Conservation (phyloP, 371 early-diverging fungal species). For the Mucor saturninus region DNA sequence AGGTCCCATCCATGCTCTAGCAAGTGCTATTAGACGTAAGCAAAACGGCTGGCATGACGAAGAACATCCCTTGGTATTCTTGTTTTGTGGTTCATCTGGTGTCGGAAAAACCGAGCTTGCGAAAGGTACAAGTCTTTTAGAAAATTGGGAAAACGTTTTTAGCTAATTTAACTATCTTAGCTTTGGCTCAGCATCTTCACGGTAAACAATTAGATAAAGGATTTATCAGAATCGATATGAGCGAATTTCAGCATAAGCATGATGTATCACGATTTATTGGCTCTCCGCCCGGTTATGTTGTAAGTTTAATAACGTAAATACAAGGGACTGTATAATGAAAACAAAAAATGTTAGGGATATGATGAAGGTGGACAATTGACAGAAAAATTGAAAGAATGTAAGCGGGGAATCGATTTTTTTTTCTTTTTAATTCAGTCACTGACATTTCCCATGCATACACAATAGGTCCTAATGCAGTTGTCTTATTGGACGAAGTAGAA, state of each 20-base stretch:
- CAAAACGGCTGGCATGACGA: conserved; percentile 71
- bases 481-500: conserved; percentile 68
- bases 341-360: conserved; percentile 45
- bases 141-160: no score
- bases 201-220: conserved; percentile 56
- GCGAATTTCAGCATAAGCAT: conserved; percentile 70
- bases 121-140: conserved; percentile 41
- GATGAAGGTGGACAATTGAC: conserved; percentile 76
- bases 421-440: background rate
- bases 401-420: conserved; percentile 2
- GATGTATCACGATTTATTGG: conserved; percentile 72
- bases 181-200: conserved; percentile 55
- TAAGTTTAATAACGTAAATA: conserved; percentile 24
- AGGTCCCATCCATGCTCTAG: conserved; percentile 66
- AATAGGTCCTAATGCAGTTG: conserved; percentile 62
- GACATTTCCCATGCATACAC: background rate
- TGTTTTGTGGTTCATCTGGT: conserved; percentile 76
- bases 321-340: background rate
- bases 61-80: conserved; percentile 73
- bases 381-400: conserved; percentile 67
- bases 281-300: conserved; percentile 73
- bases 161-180: conserved; percentile 11
- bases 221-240: conserved; percentile 74
- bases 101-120: conserved; percentile 79
- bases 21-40: conserved; percentile 65